Evolutionary conservation across 1,284 basidiomycete genomes (phyloP).

Genomic region (Rhodotorula mucilaginosa): DNA sequence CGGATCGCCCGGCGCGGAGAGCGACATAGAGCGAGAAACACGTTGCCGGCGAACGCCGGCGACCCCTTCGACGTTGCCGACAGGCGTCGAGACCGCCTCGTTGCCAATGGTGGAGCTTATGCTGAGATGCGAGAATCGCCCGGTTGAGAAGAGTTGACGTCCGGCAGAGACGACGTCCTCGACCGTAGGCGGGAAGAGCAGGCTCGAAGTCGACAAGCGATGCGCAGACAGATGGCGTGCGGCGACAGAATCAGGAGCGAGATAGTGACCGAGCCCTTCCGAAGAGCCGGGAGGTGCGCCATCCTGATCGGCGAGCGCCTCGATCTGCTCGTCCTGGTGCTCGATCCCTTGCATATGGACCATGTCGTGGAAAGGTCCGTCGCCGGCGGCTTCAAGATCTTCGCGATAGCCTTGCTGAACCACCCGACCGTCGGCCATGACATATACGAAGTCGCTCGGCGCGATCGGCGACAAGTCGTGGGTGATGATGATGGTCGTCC

Average conservation of each 20-base stretch:
- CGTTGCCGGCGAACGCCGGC: too few relatives aligned
- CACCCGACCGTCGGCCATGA: conserved; percentile 77
- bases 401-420: conserved; percentile 81
- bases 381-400: conserved; percentile 61
- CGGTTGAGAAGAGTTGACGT: background rate
- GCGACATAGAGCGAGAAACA: too few relatives aligned
- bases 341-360: conserved; percentile 38
- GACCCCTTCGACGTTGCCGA: too few relatives aligned
- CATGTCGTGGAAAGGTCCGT: conserved; percentile 48
- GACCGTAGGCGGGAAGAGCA: background rate
- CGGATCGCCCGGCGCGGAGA: too few relatives aligned
- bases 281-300: too few relatives aligned
- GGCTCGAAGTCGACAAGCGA: background rate
- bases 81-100: too few relatives aligned
- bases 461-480: conserved; percentile 87
- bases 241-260: too few relatives aligned
- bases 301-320: conserved; percentile 23
- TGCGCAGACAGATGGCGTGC: background rate
- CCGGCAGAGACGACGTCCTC: conserved; percentile 4
- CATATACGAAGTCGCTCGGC: conserved; percentile 80
- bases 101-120: background rate
- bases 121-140: background rate
- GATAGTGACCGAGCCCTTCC: too few relatives aligned
- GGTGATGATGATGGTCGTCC: conserved; percentile 93
- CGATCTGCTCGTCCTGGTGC: conserved; percentile 30